Percentiles rank a stretch among this genome's conserved stretches.
Conservation (phyloP, 805 yeast species). For the Brettanomyces custersianus region DNA sequence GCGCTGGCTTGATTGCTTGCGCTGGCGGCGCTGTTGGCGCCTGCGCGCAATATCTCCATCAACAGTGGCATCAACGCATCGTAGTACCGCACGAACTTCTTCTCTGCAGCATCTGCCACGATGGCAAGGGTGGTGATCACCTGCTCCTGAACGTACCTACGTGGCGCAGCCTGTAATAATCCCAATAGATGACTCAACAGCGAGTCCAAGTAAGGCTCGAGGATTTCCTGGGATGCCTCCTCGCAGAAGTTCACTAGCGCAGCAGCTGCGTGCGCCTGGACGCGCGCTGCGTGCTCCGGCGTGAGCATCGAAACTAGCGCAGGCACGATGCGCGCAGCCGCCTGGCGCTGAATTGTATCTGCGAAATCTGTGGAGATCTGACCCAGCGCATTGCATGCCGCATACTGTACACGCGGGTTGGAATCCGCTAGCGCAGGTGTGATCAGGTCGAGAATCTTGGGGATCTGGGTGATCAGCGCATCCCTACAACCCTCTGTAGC, state of each 20-base stretch:
- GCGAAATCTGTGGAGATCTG: slow-evolving; percentile 97
- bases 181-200: slow-evolving; percentile 66
- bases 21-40: too few species aligned
- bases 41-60: slow-evolving; percentile 68
- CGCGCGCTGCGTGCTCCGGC: slow-evolving; percentile 71
- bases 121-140: slow-evolving; percentile 94
- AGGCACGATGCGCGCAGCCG: slow-evolving; percentile 75
- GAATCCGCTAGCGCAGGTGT: slow-evolving; percentile 77
- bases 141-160: slow-evolving; percentile 93
- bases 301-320: slow-evolving; percentile 78
- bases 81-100: slow-evolving; percentile 80
- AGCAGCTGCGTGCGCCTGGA: slow-evolving; percentile 98
- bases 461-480: slow-evolving; percentile 72
- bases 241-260: slow-evolving; percentile 94
- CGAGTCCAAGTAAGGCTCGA: slow-evolving; percentile 89
- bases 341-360: slow-evolving; percentile 71
- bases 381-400: slow-evolving; percentile 93
- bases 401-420: slow-evolving; percentile 94
- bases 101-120: slow-evolving; percentile 93
- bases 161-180: slow-evolving; percentile 67
- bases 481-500: slow-evolving; percentile 98
- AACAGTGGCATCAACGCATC: slow-evolving; percentile 90
- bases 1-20: too few species aligned
- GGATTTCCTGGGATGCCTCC: slow-evolving; percentile 74
- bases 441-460: slow-evolving; percentile 74